Evolutionary conservation across 225 moss, liverwort and hornwort species (phyloP), one percentile per base, ranked within the genome.

Genomic region (Climacium dendroides): DNA sequence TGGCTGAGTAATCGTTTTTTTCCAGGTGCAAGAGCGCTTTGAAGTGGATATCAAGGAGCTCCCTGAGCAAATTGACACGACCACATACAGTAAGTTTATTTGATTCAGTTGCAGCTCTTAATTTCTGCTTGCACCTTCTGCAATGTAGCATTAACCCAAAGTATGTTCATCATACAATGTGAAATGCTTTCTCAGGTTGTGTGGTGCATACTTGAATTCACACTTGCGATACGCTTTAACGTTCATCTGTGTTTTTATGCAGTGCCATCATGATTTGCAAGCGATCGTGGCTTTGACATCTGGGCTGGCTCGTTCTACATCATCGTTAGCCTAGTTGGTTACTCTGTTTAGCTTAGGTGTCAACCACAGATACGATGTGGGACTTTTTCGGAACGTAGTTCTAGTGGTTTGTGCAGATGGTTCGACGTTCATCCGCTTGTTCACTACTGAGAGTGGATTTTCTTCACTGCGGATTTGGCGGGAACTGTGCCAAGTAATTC

Each of bases 11-110:
- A 6, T 9, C 5, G 3, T 74, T 23, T n/a, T 28, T 9, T 28
- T 50, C 41, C 88, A 94, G 93, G 93, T 94, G 52, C 93, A 94
- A 89, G 93, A 94, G 89, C 92, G 93, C 77, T 94, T 94, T 66
- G 93, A 94, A 87, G 93, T 94, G 39, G 93, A 94, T 55, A 94
- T 94, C 53, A 94, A 94, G 87, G 93, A 94, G 85, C 89, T 94
- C n/a, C 93, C 93, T 20, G 93, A 94, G 83, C 93, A 94, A 80
- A 94, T 94, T 37, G 93, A 94, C 37, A 94, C 93, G 6, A 94
- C 93, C 53, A 94, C 93, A 12, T 94, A 94, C 89, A 94, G 93
- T 94, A 91, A 83, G 93, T 85, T 63, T 2, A 37, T 53, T 15
- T 58, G 60, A 52, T 24, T 7, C 9, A 13, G 39, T 82, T 30